phyloP scores from a whole-genome alignment of 1,284 basidiomycete species.

The Phaffia rhodozyma region DNA sequence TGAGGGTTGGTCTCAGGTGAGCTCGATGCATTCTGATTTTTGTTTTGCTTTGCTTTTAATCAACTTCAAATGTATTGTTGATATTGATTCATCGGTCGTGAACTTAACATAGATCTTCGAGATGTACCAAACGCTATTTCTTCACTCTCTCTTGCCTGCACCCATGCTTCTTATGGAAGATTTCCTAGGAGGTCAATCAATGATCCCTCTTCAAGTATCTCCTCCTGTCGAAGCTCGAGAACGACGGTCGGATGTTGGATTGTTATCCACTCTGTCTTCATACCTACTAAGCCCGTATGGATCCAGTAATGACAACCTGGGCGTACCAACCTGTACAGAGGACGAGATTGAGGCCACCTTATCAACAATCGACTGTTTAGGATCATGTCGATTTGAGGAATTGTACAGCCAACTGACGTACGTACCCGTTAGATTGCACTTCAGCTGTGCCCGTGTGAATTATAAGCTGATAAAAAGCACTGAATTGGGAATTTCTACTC shows the following conservation, averaged over 20 bases:
- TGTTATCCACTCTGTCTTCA: slow-evolving; percentile 86
- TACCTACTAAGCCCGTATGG: slow-evolving; percentile 94
- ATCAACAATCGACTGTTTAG: slow-evolving; percentile 89
- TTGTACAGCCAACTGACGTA: slow-evolving; percentile 85
- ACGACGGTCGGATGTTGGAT: slow-evolving; percentile 66
- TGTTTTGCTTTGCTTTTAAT: background rate
- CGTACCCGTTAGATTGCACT: slow-evolving; percentile 29
- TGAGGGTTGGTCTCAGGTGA: slow-evolving; percentile 82
- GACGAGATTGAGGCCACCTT: slow-evolving; percentile 87
- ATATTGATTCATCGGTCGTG: background rate
- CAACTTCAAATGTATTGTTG: background rate
- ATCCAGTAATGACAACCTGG: slow-evolving; percentile 50
- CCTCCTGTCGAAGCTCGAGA: slow-evolving; percentile 51
- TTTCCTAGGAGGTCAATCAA: slow-evolving; percentile 76
- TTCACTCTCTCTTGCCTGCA: slow-evolving; percentile 77
- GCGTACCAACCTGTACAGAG: slow-evolving; percentile 67
- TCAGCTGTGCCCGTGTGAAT: background rate
- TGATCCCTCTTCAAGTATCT: slow-evolving; percentile 71
- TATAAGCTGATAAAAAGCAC: slow-evolving; percentile 18
- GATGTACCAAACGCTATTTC: slow-evolving; percentile 93
- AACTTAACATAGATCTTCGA: slow-evolving; percentile 64
- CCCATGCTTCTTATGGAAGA: slow-evolving; percentile 94
- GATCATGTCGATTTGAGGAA: slow-evolving; percentile 85
- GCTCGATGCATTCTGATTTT: slow-evolving; percentile 19
- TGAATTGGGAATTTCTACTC: slow-evolving; percentile 1